Evolutionary conservation across 1,284 basidiomycete species (phyloP).

Genomic region (Xerocomus cyaneibrunnescens): DNA sequence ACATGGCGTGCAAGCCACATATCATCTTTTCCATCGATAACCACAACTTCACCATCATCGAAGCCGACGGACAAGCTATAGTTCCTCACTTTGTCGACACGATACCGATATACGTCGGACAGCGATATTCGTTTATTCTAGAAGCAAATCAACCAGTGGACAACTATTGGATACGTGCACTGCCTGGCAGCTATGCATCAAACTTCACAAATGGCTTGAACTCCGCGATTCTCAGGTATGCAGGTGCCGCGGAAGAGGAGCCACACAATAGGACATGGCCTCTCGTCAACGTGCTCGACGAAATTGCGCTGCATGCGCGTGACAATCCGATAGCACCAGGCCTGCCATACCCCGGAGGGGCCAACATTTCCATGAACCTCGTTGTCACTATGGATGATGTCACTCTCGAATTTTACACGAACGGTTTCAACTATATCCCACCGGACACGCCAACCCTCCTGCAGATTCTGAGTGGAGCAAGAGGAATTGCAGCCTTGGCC

Average conservation of each 20-base stretch:
- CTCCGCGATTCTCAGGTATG: constrained; percentile 54
- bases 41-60: background rate
- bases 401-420: background rate
- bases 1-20: background rate
- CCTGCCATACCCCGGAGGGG: background rate
- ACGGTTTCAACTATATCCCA: background rate
- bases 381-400: background rate
- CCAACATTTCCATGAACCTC: background rate
- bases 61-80: background rate
- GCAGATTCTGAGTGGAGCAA: background rate
- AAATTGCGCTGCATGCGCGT: background rate
- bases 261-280: background rate
- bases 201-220: constrained; percentile 30
- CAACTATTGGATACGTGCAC: constrained; percentile 40
- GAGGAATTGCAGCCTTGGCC: background rate
- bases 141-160: constrained; percentile 37
- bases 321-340: background rate
- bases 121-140: constrained; percentile 20
- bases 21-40: background rate
- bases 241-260: constrained; percentile 36
- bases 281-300: background rate
- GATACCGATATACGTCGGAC: background rate
- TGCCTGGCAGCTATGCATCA: constrained; percentile 15
- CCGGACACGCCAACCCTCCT: background rate
- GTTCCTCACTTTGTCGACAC: background rate